phyloP scores from a whole-genome alignment of 2,329 filamentous ascomycete species.

The Aspergillus novoparasiticus region DNA sequence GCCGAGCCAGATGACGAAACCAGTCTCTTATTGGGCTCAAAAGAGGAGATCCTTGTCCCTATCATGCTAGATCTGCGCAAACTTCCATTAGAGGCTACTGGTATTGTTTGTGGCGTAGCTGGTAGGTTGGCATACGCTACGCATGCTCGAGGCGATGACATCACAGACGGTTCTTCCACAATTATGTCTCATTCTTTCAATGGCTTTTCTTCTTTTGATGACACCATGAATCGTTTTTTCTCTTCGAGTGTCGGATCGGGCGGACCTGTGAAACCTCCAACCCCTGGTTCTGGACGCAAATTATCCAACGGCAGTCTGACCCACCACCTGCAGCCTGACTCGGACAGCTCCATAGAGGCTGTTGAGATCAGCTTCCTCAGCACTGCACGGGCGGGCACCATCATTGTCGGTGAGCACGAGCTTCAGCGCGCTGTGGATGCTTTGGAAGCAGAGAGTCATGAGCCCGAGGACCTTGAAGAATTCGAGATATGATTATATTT shows the following conservation, averaged over 20 bases:
- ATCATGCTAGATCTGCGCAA: conserved; percentile 84
- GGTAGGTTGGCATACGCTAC: conserved; percentile 77
- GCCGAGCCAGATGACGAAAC: conserved; percentile 50
- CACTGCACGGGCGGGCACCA: conserved; percentile 84
- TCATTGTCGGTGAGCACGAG: conserved; percentile 78
- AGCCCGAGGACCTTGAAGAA: conserved; percentile 18
- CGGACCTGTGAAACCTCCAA: conserved; percentile 13
- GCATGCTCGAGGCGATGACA: conserved; percentile 41
- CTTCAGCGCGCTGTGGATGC: conserved; percentile 73
- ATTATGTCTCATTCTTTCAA: conserved; percentile 20
- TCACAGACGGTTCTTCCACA: conserved; percentile 22
- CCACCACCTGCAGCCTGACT: conserved; percentile 36
- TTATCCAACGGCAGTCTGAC: conserved; percentile 15
- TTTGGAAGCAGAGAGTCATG: conserved; percentile 51
- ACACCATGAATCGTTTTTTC: conserved; percentile 14
- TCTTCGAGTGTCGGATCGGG: conserved; percentile 20
- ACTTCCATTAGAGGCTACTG: conserved; percentile 83
- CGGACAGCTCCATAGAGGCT: conserved; percentile 35
- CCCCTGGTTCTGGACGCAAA: conserved; percentile 14
- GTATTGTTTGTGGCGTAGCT: conserved; percentile 92
- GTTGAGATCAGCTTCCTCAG: conserved; percentile 89
- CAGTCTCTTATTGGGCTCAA: conserved; percentile 75
- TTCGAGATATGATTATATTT: conserved; percentile 33
- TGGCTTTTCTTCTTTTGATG: conserved; percentile 19
- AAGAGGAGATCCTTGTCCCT: conserved; percentile 70